Percentiles rank a stretch among this genome's conserved stretches.
Conservation (phyloP, 2,329 filamentous ascomycete genomes). For the Sclerotinia nivalis region DNA sequence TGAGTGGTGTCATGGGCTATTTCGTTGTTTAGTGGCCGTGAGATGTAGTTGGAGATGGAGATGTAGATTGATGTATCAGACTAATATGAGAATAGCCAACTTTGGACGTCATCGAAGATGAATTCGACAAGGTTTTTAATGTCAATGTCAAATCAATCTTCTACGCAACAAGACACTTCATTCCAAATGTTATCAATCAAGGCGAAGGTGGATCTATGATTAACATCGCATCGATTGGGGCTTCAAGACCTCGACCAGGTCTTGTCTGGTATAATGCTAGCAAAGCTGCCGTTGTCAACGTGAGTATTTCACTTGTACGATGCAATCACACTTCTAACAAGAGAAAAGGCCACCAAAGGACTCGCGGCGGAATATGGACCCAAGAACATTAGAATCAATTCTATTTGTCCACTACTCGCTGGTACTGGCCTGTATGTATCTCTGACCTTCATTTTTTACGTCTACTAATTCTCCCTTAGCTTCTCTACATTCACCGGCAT, state of each 20-base stretch:
- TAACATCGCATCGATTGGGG: constrained; percentile 66
- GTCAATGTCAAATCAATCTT: constrained; percentile 71
- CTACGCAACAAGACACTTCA: constrained; percentile 55
- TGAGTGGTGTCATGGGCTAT: constrained; percentile 8
- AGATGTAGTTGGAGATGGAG: neutral
- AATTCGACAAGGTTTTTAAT: constrained; percentile 66
- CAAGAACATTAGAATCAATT: constrained; percentile 71
- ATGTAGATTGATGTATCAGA: neutral
- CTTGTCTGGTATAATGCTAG: constrained; percentile 57
- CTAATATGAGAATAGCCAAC: constrained; percentile 47
- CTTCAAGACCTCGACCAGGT: constrained; percentile 59
- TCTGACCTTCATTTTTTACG: neutral
- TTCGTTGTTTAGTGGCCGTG: neutral
- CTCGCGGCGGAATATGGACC: constrained; percentile 73
- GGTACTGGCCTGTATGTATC: constrained; percentile 57
- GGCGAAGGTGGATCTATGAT: constrained; percentile 61
- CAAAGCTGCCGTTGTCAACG: constrained; percentile 52
- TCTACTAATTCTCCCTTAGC: constrained; percentile 29
- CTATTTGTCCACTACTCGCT: constrained; percentile 67
- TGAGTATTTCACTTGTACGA: constrained; percentile 39
- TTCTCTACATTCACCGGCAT: constrained; percentile 56
- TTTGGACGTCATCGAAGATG: constrained; percentile 61
- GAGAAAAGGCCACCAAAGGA: constrained; percentile 58
- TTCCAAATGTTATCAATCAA: constrained; percentile 60
- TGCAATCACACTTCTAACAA: neutral